Percentiles rank a stretch among this genome's conserved stretches.
phyloP scores from a whole-genome alignment of 352 stramenopile species.

The Globisporangium splendens region DNA sequence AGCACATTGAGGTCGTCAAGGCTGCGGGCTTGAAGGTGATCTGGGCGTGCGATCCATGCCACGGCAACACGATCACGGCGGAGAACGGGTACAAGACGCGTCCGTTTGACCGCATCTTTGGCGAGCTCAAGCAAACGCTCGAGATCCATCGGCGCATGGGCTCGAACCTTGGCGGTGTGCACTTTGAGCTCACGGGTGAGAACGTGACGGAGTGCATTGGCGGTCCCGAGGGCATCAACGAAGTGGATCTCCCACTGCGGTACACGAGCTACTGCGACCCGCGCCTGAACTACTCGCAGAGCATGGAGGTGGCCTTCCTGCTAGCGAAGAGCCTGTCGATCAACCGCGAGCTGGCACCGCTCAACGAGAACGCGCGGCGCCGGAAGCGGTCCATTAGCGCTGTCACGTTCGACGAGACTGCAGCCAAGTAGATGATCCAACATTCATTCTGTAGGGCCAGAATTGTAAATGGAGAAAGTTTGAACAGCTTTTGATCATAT shows the following conservation, averaged over 20 bases:
- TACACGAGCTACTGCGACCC: slow-evolving; percentile 98
- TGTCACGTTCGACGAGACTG: neutral
- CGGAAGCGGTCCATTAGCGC: slow-evolving; percentile 51
- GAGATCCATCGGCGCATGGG: slow-evolving; percentile 96
- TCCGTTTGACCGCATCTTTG: slow-evolving; percentile 95
- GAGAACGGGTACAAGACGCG: slow-evolving; percentile 96
- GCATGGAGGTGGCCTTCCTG: slow-evolving; percentile 97
- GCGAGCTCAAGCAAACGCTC: slow-evolving; percentile 96
- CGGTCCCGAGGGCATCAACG: slow-evolving; percentile 92
- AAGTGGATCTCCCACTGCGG: slow-evolving; percentile 89
- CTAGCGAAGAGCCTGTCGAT: slow-evolving; percentile 90
- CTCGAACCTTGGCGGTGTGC: slow-evolving; percentile 91
- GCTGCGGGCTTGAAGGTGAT: slow-evolving; percentile 93
- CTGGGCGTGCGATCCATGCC: slow-evolving; percentile 95
- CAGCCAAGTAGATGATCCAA: neutral
- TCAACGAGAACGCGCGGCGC: slow-evolving; percentile 50
- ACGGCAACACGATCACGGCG: slow-evolving; percentile 99
- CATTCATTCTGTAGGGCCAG: too few relatives aligned
- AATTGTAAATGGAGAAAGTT: too few relatives aligned
- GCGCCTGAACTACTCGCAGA: slow-evolving; percentile 97
- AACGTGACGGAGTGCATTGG: slow-evolving; percentile 99
- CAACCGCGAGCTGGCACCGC: slow-evolving; percentile 56
- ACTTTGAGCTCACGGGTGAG: slow-evolving; percentile 98
- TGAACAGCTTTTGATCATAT: too few relatives aligned
- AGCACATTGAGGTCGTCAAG: slow-evolving; percentile 95